Evolutionary conservation across 371 early-diverging fungal genomes (phyloP).

Genomic region (Mortierella sp.): DNA sequence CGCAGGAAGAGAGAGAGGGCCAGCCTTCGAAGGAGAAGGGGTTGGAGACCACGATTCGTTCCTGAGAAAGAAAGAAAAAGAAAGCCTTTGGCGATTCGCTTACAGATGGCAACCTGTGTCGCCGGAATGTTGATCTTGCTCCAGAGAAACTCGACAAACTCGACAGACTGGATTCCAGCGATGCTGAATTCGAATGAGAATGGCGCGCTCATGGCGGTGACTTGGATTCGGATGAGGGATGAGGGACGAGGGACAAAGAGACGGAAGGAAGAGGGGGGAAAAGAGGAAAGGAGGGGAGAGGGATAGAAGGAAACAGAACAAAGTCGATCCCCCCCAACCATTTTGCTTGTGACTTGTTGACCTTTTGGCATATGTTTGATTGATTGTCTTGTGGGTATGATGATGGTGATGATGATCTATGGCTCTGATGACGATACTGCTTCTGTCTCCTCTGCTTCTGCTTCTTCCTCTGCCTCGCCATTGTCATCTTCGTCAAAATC

Average conservation of each 20-base stretch:
- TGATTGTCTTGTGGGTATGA: too few relatives aligned
- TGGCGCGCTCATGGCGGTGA: constrained; percentile 24
- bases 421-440: too few relatives aligned
- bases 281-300: background rate
- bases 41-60: too few relatives aligned
- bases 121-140: constrained; percentile 39
- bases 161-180: constrained; percentile 26
- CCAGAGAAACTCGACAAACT: constrained; percentile 46
- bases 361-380: too few relatives aligned
- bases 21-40: too few relatives aligned
- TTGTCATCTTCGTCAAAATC: constrained; percentile 33
- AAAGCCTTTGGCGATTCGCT: background rate
- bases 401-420: too few relatives aligned
- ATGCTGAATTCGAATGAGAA: constrained; percentile 31
- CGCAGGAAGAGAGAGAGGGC: too few relatives aligned
- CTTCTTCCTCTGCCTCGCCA: constrained; percentile 12
- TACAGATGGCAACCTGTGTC: constrained; percentile 49
- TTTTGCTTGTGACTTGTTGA: background rate
- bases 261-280: too few relatives aligned
- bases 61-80: constrained; percentile 3
- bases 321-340: too few relatives aligned
- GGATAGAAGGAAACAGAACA: background rate
- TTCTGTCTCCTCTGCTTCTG: background rate
- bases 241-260: background rate
- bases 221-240: background rate